Conservation (phyloP, 768 basidiomycete genomes). For the Cystobasidiopsis lactophilus region DNA sequence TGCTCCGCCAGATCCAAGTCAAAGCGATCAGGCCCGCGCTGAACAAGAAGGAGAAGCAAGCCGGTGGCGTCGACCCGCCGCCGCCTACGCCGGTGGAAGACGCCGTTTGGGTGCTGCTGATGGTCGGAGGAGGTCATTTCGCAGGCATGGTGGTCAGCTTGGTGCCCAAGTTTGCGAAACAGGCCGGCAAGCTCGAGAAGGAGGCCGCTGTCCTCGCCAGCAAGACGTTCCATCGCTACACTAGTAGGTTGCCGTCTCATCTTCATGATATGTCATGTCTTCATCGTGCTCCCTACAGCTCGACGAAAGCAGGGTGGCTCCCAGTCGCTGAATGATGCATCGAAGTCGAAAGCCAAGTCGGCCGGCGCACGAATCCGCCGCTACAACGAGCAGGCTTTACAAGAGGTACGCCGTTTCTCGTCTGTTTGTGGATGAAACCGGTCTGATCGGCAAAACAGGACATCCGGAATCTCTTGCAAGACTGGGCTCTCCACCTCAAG, state of each 20-base stretch:
- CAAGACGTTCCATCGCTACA: slow-evolving; percentile 97
- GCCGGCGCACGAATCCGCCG: slow-evolving; percentile 81
- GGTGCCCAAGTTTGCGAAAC: slow-evolving; percentile 21
- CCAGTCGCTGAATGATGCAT: slow-evolving; percentile 73
- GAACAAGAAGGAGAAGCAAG: slow-evolving; percentile 11
- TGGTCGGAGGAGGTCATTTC: slow-evolving; percentile 95
- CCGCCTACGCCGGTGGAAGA: slow-evolving; percentile 1
- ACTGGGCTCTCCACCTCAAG: slow-evolving; percentile 71
- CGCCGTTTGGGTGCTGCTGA: slow-evolving; percentile 75
- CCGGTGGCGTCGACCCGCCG: slow-evolving; percentile 10
- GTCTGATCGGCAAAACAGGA: slow-evolving; percentile 40
- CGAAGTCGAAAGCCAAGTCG: slow-evolving; percentile 78
- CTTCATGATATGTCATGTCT: background rate
- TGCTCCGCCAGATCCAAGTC: slow-evolving; percentile 44
- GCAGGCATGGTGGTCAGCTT: slow-evolving; percentile 57
- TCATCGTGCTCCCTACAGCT: slow-evolving; percentile 31
- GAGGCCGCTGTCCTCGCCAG: slow-evolving; percentile 64
- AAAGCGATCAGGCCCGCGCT: slow-evolving; percentile 22
- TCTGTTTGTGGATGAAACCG: too few species aligned
- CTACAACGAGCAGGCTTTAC: slow-evolving; percentile 80
- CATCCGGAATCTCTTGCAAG: slow-evolving; percentile 55
- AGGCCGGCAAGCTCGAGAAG: slow-evolving; percentile 39
- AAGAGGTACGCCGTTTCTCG: slow-evolving; percentile 29
- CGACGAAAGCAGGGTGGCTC: slow-evolving; percentile 94
- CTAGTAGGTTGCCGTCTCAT: slow-evolving; percentile 39